A percentile compares a stretch with the other conserved stretches of the same genome.
phyloP scores from a whole-genome alignment of 169 alveolate genomes.

The Plasmodium vivax region DNA sequence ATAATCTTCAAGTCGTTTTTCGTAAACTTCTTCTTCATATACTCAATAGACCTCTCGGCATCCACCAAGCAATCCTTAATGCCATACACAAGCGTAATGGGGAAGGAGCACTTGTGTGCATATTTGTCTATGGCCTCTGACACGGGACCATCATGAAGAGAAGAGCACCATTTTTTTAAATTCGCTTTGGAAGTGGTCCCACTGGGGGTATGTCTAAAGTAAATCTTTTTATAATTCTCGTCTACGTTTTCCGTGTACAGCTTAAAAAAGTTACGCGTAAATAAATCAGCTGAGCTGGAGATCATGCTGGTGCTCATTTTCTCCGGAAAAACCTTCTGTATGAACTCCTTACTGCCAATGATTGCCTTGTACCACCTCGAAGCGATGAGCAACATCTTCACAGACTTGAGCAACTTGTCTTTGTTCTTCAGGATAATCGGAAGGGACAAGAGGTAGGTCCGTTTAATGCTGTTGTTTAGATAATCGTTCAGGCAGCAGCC shows the following conservation, averaged over 20 bases:
- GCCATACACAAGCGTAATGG: slow-evolving; percentile 42
- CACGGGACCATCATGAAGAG: neutral
- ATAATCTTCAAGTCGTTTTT: neutral
- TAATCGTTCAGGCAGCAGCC: slow-evolving; percentile 17
- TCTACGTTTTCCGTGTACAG: neutral
- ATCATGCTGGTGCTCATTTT: neutral
- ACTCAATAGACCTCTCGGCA: slow-evolving; percentile 4
- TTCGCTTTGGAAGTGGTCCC: slow-evolving; percentile 35
- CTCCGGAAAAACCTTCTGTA: neutral
- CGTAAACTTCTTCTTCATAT: slow-evolving; percentile 9
- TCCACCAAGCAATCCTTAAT: slow-evolving; percentile 18
- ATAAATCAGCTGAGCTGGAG: neutral
- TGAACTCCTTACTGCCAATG: neutral
- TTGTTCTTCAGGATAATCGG: slow-evolving; percentile 15
- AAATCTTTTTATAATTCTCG: neutral
- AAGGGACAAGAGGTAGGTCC: slow-evolving; percentile 25
- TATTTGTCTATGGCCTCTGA: slow-evolving; percentile 47
- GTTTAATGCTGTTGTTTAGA: slow-evolving; percentile 18
- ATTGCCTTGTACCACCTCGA: neutral
- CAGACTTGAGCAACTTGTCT: neutral
- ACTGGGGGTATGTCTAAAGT: slow-evolving; percentile 27
- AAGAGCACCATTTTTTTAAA: slow-evolving; percentile 7
- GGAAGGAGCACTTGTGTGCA: neutral
- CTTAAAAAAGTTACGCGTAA: slow-evolving; percentile 3
- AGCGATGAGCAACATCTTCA: neutral